phyloP scores from a whole-genome alignment of 1,284 basidiomycete genomes.

The Lentinula novae-zelandiae region DNA sequence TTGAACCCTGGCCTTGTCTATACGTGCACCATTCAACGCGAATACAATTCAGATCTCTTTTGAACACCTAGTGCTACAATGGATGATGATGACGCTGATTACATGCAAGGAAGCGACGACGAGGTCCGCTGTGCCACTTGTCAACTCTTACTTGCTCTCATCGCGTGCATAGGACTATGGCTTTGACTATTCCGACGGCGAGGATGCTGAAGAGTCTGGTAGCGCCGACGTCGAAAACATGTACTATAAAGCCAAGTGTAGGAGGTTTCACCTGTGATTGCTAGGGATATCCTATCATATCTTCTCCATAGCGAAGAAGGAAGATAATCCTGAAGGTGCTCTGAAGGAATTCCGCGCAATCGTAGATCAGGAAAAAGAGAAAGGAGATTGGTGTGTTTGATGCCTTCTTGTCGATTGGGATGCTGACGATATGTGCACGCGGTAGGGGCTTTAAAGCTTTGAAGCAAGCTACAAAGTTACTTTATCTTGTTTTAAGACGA shows the following conservation, averaged over 20 bases:
- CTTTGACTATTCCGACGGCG: conserved; percentile 95
- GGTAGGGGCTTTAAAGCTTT: conserved; percentile 97
- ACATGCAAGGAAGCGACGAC: conserved; percentile 83
- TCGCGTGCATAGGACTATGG: conserved; percentile 77
- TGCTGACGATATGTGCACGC: neutral
- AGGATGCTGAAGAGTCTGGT: conserved; percentile 74
- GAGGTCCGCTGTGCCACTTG: conserved; percentile 46
- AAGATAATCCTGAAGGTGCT: conserved; percentile 87
- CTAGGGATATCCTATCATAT: conserved; percentile 3
- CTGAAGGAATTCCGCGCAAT: conserved; percentile 85
- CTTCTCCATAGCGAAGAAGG: conserved; percentile 76
- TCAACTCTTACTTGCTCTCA: conserved; percentile 12
- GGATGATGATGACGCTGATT: conserved; percentile 89
- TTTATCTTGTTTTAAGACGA: conserved; percentile 76
- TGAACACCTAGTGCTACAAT: conserved; percentile 33
- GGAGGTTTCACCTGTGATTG: conserved; percentile 21
- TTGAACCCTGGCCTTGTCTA: neutral
- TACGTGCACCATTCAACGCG: neutral
- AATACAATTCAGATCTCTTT: neutral
- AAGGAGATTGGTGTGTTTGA: conserved; percentile 81
- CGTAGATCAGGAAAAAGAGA: conserved; percentile 84
- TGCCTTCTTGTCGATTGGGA: neutral
- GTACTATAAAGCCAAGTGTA: conserved; percentile 97
- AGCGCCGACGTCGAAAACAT: conserved; percentile 97
- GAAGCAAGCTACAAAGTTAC: conserved; percentile 96